A percentile compares a stretch with the other conserved stretches of the same genome.
phyloP scores from a whole-genome alignment of 768 basidiomycete genomes.

The Termitomyces sp. region DNA sequence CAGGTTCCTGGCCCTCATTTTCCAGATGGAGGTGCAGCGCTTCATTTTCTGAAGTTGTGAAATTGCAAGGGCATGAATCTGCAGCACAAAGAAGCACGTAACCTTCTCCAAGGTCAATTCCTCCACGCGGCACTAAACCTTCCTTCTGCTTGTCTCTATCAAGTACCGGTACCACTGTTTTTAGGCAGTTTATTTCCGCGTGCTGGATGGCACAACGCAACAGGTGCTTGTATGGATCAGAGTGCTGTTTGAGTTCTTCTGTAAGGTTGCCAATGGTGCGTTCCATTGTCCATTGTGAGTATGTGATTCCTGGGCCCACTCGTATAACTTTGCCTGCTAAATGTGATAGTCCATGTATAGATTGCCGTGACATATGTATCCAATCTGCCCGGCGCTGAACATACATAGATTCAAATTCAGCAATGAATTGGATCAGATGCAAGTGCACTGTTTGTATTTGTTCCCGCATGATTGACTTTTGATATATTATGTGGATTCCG shows the following conservation, averaged over 20 bases:
- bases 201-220: not conserved
- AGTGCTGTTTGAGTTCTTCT: conserved; percentile 11
- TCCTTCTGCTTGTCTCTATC: not conserved
- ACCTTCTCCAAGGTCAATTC: not conserved
- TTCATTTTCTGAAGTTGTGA: too few relatives aligned
- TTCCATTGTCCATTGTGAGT: conserved; percentile 17
- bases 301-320: conserved; percentile 17
- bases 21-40: too few relatives aligned
- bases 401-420: conserved; percentile 34
- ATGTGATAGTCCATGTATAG: conserved; percentile 28
- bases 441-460: not conserved
- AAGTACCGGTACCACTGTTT: conserved; percentile 6
- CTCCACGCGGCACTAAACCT: not conserved
- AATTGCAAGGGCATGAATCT: too few relatives aligned
- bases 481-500: conserved; percentile 4
- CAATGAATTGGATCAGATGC: conserved; percentile 21
- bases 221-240: conserved; percentile 15
- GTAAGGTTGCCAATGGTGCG: conserved; percentile 10
- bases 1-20: too few relatives aligned
- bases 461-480: not conserved
- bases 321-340: conserved; percentile 18
- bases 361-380: conserved; percentile 31
- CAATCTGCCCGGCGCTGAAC: conserved; percentile 18
- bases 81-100: too few relatives aligned
- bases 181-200: conserved; percentile 9